These are phyloP conservation scores for Orbilia oligospora DNA, from an alignment of 2,329 filamentous ascomycete genomes.

Conservation along the genomic window DNA sequence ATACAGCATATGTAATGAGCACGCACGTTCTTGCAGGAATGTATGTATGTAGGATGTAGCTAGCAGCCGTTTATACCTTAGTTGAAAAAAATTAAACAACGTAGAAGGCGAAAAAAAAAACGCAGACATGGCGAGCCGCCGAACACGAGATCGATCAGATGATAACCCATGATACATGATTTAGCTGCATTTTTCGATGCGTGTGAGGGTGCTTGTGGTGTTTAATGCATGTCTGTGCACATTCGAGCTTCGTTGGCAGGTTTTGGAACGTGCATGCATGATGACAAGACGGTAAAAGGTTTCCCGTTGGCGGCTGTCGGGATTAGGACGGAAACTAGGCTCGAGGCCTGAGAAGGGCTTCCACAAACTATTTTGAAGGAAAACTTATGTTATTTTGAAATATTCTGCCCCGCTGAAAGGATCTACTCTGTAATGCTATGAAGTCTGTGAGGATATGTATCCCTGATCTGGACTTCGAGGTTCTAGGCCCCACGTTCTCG, in stretches of 20 bases:
- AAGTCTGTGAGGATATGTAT: slow-evolving; percentile 6
- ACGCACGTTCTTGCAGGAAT: slow-evolving; percentile 30
- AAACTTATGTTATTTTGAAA: background rate
- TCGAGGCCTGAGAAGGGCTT: slow-evolving; percentile 17
- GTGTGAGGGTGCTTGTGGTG: slow-evolving; percentile 16
- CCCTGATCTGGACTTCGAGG: background rate
- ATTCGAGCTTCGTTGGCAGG: slow-evolving; percentile 24
- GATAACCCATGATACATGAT: slow-evolving; percentile 32
- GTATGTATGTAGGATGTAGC: slow-evolving; percentile 20
- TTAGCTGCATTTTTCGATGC: slow-evolving; percentile 27
- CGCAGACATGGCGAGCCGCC: slow-evolving; percentile 13
- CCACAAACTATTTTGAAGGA: background rate
- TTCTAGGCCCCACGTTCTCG: slow-evolving; percentile 16
- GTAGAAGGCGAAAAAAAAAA: background rate
- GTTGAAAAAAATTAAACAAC: slow-evolving; percentile 6
- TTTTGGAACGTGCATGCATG: slow-evolving; percentile 31
- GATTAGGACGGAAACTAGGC: slow-evolving; percentile 19
- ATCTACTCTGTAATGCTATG: background rate
- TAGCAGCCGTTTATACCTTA: slow-evolving; percentile 17
- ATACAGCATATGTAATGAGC: slow-evolving; percentile 32
- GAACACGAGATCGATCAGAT: slow-evolving; percentile 28
- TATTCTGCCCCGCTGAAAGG: background rate
- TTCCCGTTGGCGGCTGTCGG: slow-evolving; percentile 21
- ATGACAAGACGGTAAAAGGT: slow-evolving; percentile 29
- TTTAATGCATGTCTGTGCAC: slow-evolving; percentile 30